Percentiles rank a stretch among this genome's conserved stretches.
Evolutionary conservation across 2,329 filamentous ascomycete genomes (phyloP).

Genomic region (Pseudomassariella vexata): DNA sequence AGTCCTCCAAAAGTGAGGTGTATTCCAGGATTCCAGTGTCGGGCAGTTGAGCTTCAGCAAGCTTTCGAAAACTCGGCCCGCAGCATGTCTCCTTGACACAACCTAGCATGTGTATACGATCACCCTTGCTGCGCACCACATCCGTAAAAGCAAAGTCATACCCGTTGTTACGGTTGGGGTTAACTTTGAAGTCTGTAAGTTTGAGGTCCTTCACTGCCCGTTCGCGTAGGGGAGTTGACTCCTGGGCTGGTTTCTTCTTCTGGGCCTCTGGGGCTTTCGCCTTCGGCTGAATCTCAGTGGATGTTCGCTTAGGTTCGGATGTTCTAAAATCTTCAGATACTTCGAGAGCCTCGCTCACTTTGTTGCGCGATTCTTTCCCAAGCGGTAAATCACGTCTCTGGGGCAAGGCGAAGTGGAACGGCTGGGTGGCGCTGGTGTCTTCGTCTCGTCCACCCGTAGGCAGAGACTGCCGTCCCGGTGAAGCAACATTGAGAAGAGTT

Average conservation of each 20-base stretch:
- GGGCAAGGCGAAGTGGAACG: slow-evolving; percentile 22
- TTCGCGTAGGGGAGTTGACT: slow-evolving; percentile 46
- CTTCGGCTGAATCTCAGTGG: slow-evolving; percentile 6
- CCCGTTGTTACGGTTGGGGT: slow-evolving; percentile 66
- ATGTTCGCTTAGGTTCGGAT: slow-evolving; percentile 5
- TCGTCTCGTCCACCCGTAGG: slow-evolving; percentile 2
- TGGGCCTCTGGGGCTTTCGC: slow-evolving; percentile 8
- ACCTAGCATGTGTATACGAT: slow-evolving; percentile 65
- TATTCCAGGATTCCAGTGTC: slow-evolving; percentile 20
- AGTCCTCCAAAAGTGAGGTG: slow-evolving; percentile 43
- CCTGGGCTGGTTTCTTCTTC: slow-evolving; percentile 1
- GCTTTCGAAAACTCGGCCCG: slow-evolving; percentile 61
- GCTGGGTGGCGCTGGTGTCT: not conserved
- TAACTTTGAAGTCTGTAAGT: slow-evolving; percentile 75
- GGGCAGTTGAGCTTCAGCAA: slow-evolving; percentile 50
- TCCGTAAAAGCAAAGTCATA: slow-evolving; percentile 68
- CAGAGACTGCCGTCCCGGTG: slow-evolving; percentile 9
- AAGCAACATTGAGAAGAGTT: slow-evolving; percentile 15
- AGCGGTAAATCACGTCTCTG: slow-evolving; percentile 37
- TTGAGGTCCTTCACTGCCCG: slow-evolving; percentile 52
- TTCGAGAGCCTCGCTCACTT: slow-evolving; percentile 4
- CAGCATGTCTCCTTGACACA: slow-evolving; percentile 76
- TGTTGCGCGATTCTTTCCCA: slow-evolving; percentile 17
- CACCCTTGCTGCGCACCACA: slow-evolving; percentile 64
- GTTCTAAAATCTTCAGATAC: slow-evolving; percentile 6